Evolutionary conservation across 1,284 basidiomycete genomes (phyloP).

Genomic region (Pyrrhoderma noxium): DNA sequence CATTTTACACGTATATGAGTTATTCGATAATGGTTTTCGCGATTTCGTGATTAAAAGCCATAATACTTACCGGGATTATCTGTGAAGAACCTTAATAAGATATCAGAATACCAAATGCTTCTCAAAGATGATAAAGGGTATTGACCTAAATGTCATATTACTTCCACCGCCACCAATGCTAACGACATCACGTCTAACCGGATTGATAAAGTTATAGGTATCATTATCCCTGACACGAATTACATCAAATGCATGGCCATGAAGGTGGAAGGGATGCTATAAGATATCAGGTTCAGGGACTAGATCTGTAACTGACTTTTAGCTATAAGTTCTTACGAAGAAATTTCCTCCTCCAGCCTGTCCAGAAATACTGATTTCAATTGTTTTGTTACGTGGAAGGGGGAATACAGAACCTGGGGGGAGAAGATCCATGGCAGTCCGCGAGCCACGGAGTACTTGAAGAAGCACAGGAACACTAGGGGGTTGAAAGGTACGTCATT

Average conservation of each 20-base stretch:
- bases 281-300: slow-evolving; percentile 18
- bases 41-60: background rate
- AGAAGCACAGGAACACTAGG: slow-evolving; percentile 31
- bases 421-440: slow-evolving; percentile 26
- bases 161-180: slow-evolving; percentile 25
- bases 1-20: too few species aligned
- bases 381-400: slow-evolving; percentile 27
- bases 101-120: slow-evolving; percentile 25
- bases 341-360: slow-evolving; percentile 13
- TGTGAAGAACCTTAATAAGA: slow-evolving; percentile 33
- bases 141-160: slow-evolving; percentile 31
- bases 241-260: slow-evolving; percentile 25
- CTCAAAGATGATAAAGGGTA: slow-evolving; percentile 18
- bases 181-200: slow-evolving; percentile 28
- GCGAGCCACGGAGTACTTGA: slow-evolving; percentile 31
- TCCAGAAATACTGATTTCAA: slow-evolving; percentile 30
- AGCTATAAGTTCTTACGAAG: slow-evolving; percentile 8
- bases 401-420: slow-evolving; percentile 27
- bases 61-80: slow-evolving; percentile 35
- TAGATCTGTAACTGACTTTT: slow-evolving; percentile 25
- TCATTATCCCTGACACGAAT: slow-evolving; percentile 25
- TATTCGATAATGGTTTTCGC: too few species aligned
- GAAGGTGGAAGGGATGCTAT: slow-evolving; percentile 5
- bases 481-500: slow-evolving; percentile 25
- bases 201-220: slow-evolving; percentile 28